Evolutionary conservation across 2,329 filamentous ascomycete species (phyloP).

Genomic region (Cercospora janseana): DNA sequence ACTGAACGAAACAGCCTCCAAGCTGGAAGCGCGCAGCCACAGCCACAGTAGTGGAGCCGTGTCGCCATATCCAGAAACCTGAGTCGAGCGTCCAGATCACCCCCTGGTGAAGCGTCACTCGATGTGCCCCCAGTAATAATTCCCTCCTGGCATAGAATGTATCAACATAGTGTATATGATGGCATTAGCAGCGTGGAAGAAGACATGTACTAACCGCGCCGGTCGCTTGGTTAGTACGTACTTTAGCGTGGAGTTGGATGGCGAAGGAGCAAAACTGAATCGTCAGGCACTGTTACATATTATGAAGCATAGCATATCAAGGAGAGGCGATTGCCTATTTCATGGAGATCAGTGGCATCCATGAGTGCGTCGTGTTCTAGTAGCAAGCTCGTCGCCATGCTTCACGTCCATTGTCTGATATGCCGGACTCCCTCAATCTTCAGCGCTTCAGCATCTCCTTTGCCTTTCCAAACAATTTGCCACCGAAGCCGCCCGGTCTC

Average conservation of each 20-base stretch:
- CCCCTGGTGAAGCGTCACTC: neutral
- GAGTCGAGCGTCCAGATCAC: neutral
- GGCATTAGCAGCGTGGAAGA: conserved; percentile 9
- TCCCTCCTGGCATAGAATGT: conserved; percentile 9
- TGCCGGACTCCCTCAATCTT: neutral
- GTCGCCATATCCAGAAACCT: conserved; percentile 24
- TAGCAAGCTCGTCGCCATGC: no score
- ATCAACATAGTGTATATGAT: conserved; percentile 12
- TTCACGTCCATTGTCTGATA: neutral
- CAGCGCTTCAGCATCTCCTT: conserved; percentile 7
- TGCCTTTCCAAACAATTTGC: conserved; percentile 8
- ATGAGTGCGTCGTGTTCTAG: no score
- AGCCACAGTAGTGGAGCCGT: conserved; percentile 11
- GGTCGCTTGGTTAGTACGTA: conserved; percentile 8
- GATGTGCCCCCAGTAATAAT: neutral
- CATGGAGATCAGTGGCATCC: no score
- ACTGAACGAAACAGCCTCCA: conserved; percentile 23
- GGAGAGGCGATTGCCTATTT: neutral
- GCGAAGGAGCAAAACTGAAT: conserved; percentile 8
- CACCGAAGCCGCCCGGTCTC: neutral
- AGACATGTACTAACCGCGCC: conserved; percentile 6
- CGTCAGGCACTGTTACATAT: conserved; percentile 1
- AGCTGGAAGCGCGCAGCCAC: conserved; percentile 19
- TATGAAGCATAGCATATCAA: neutral
- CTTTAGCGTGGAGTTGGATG: conserved; percentile 13